phyloP scores from a whole-genome alignment of 176 grass and related monocot genomes.

The Oropetium thomaeum region DNA sequence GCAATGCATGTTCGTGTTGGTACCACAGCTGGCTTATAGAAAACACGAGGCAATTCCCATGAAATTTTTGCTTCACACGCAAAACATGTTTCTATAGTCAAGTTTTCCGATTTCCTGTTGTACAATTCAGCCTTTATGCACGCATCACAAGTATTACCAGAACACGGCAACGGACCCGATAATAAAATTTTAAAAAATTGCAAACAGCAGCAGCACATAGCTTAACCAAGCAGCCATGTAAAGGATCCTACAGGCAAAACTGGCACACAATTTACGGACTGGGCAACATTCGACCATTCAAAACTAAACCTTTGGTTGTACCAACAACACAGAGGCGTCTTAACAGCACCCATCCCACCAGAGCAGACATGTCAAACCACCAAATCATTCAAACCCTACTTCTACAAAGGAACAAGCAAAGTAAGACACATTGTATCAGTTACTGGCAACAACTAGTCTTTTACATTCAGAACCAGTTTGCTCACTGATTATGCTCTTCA shows the following conservation, averaged over 20 bases:
- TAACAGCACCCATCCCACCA: not conserved
- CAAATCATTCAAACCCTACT: not conserved
- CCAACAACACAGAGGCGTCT: not conserved
- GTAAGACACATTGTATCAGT: slow-evolving; percentile 4
- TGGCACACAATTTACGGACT: not conserved
- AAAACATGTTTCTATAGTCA: not conserved
- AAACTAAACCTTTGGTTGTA: not conserved
- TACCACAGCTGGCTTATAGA: not conserved
- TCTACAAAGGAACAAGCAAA: not conserved
- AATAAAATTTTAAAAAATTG: not conserved
- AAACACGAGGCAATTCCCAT: not conserved
- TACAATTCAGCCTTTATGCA: not conserved
- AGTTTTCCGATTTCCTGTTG: not conserved
- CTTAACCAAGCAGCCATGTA: not conserved
- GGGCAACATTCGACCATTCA: not conserved
- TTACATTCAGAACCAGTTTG: slow-evolving; percentile 7
- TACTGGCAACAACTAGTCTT: slow-evolving; percentile 13
- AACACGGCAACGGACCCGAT: not conserved
- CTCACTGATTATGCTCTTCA: slow-evolving; percentile 10
- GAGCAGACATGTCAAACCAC: not conserved
- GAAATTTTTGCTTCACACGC: not conserved
- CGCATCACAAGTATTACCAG: not conserved
- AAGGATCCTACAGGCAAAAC: not conserved
- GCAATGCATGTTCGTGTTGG: not conserved
- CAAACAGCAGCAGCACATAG: not conserved